Percentiles rank a stretch among this genome's conserved stretches.
These are phyloP conservation scores for Prunus mongolica DNA, from an alignment of 306 rosid species.

Conservation along the genomic window DNA sequence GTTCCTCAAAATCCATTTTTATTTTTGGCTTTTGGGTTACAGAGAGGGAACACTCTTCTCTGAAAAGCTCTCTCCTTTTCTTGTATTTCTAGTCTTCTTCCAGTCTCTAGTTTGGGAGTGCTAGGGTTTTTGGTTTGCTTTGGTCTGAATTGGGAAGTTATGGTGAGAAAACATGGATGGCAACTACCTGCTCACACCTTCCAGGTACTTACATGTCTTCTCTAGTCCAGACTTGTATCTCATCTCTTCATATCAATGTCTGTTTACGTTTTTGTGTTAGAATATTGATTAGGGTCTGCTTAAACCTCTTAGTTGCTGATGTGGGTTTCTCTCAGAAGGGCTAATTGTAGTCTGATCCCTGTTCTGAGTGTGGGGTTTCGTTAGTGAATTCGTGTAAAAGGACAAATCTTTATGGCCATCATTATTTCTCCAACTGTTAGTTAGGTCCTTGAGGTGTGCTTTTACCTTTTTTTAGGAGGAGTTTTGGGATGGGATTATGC, in stretches of 20 bases:
- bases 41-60: neutral
- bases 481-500: neutral
- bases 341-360: slow-evolving; percentile 5
- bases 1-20: neutral
- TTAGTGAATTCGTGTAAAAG: slow-evolving; percentile 17
- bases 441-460: neutral
- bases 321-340: slow-evolving; percentile 1
- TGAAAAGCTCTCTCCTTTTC: neutral
- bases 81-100: slow-evolving; percentile 7
- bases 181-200: slow-evolving; percentile 96
- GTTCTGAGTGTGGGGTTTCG: neutral
- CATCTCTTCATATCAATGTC: neutral
- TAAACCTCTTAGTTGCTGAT: slow-evolving; percentile 4
- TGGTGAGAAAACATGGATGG: slow-evolving; percentile 99
- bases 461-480: neutral
- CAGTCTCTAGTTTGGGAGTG: slow-evolving; percentile 6
- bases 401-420: neutral
- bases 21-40: slow-evolving; percentile 25
- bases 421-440: neutral
- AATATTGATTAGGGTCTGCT: slow-evolving; percentile 40
- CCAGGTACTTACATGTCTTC: slow-evolving; percentile 45
- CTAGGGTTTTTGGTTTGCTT: slow-evolving; percentile 21
- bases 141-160: slow-evolving; percentile 32
- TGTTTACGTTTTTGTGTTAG: neutral
- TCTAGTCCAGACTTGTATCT: neutral